Evolutionary conservation across 179 eudicot species (phyloP), one percentile per base, ranked within the genome.

Genomic region (Vitellaria paradoxa): DNA sequence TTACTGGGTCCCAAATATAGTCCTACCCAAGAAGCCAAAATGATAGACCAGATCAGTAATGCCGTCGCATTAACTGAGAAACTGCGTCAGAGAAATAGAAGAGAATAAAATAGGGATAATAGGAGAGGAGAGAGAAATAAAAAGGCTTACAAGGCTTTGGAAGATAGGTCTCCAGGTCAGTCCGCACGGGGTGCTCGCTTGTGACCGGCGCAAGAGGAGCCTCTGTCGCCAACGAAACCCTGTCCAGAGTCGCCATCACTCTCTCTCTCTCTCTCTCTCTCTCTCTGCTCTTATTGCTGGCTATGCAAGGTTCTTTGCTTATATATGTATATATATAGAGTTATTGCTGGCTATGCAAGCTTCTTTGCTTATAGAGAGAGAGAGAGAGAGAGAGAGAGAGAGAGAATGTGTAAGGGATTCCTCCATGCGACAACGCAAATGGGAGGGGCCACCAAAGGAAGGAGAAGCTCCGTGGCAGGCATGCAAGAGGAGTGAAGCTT

Each of bases 181-280:
- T 82, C 15, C 92, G 90, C 45, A 92, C 87, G 3, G 55, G 76
- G 18, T 96, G 85, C 57, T 88, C 85, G 23, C 55, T 53, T 0
- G 97, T 92, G 10, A 84, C 81, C 47, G 92, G 92, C 3, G 96
- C 93, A 47, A 81, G 84, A 49, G 90, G 92, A n/a, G 97, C 96
- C 81, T 86, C 97, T 14, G 97, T 86, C 0, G 86, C 87, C 87
- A 86, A 17, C 17, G 79, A 77, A 40, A 66, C 65, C 71, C 82
- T 82, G 5, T 79, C 86, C 63, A 69, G 52, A 5, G 78, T 82
- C 60, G 66, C 85, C 40, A 82, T 80, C 72, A 46, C 42, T n/a
- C 15, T 80, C 20, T 62, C 72, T 65, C 42, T 68, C 57, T 73
- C 12, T 68, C 65, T 74, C 23, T 74, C 52, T 23, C 45, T 68